Evolutionary conservation across 176 grass and related monocot genomes (phyloP).

Genomic region (Olyra latifolia): DNA sequence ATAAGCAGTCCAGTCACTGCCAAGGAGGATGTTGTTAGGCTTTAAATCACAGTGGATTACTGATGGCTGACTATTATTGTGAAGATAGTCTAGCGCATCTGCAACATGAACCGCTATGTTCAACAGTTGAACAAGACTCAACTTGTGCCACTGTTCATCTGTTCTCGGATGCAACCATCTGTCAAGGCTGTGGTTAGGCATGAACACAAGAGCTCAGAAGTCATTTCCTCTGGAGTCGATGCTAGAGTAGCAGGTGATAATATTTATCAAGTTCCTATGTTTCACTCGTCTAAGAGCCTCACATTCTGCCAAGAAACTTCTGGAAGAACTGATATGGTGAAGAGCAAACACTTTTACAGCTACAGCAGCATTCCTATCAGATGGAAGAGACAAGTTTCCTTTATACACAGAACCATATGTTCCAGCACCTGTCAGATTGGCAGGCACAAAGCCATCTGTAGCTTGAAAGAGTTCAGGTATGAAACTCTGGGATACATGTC

Average conservation of each 20-base stretch:
- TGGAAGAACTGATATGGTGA: conserved; percentile 35
- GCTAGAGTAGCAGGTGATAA: conserved; percentile 52
- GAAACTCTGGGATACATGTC: conserved; percentile 42
- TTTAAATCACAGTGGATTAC: conserved; percentile 47
- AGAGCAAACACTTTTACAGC: conserved; percentile 56
- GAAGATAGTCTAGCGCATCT: conserved; percentile 46
- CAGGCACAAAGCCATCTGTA: conserved; percentile 42
- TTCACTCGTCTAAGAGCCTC: conserved; percentile 44
- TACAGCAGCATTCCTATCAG: background rate
- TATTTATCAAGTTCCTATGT: conserved; percentile 57
- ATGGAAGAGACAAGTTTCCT: conserved; percentile 30
- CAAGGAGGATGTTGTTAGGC: conserved; percentile 48
- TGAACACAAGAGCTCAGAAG: conserved; percentile 62
- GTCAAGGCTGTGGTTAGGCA: conserved; percentile 53
- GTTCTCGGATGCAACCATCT: conserved; percentile 48
- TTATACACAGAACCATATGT: conserved; percentile 51
- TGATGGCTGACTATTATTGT: conserved; percentile 17
- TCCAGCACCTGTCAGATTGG: conserved; percentile 49
- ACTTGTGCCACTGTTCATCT: conserved; percentile 16
- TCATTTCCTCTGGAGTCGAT: conserved; percentile 42
- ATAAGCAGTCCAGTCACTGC: conserved; percentile 37
- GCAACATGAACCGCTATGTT: conserved; percentile 51
- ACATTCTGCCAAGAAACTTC: conserved; percentile 59
- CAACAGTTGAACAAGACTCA: conserved; percentile 30
- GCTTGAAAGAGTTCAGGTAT: conserved; percentile 46